Conservation (phyloP, 1,139 yeast species). For the Candida smagusa region DNA sequence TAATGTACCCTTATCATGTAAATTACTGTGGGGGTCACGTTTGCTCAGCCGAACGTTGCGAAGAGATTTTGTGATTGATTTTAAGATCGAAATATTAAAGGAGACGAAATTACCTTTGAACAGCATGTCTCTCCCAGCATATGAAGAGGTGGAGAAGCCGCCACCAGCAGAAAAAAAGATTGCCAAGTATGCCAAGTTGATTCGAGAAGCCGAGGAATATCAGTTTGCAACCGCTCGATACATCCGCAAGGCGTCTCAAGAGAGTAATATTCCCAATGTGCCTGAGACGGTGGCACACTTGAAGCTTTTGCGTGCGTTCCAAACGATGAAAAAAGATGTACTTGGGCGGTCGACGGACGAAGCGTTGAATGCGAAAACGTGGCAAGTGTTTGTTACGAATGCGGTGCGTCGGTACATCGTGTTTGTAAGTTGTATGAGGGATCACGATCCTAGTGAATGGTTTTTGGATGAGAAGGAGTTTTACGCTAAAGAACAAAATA, state of each 20-base stretch:
- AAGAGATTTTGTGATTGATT: not conserved
- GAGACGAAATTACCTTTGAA: too few relatives aligned
- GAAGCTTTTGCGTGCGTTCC: constrained; percentile 28
- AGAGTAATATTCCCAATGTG: not conserved
- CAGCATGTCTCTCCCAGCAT: too few relatives aligned
- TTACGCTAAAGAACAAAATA: not conserved
- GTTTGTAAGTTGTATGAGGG: constrained; percentile 6
- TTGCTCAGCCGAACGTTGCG: not conserved
- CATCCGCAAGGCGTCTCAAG: too few relatives aligned
- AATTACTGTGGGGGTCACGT: too few relatives aligned
- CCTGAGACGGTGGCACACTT: constrained; percentile 23
- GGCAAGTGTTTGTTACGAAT: constrained; percentile 9
- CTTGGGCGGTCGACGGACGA: not conserved
- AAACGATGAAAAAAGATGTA: constrained; percentile 18
- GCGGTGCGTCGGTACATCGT: constrained; percentile 8
- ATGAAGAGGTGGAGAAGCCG: too few relatives aligned
- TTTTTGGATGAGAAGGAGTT: constrained; percentile 8
- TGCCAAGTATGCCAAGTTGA: too few relatives aligned
- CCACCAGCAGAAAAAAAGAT: too few relatives aligned
- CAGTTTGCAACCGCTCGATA: too few relatives aligned
- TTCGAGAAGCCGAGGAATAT: too few relatives aligned
- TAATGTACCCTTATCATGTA: too few relatives aligned
- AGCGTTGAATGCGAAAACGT: constrained; percentile 3
- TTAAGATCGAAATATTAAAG: too few relatives aligned
- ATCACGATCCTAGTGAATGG: constrained; percentile 1